These are phyloP conservation scores for Amaranthus palmeri DNA, from an alignment of 148 eudicot species.

Conservation along the genomic window DNA sequence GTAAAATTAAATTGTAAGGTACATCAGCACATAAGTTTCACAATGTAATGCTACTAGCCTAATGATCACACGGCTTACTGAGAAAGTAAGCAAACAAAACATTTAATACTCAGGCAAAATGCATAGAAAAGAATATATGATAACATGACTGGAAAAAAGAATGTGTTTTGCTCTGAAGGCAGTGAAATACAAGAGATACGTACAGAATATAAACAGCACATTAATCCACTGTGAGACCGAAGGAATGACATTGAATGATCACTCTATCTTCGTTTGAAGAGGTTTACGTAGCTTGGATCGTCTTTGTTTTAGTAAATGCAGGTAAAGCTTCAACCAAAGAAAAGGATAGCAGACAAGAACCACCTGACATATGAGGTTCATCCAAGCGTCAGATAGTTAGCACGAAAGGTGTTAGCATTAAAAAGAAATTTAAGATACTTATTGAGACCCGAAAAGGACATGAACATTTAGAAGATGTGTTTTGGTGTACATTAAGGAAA, in stretches of 20 bases:
- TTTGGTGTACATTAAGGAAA: too few relatives aligned
- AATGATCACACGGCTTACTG: background rate
- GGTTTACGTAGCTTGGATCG: conserved; percentile 53
- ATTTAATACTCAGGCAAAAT: background rate
- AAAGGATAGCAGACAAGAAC: conserved; percentile 71
- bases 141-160: background rate
- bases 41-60: background rate
- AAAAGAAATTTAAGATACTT: too few relatives aligned
- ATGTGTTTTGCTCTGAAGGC: background rate
- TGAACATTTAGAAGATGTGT: too few relatives aligned
- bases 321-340: conserved; percentile 71
- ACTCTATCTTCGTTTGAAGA: conserved; percentile 46
- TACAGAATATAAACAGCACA: conserved; percentile 1
- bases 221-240: background rate
- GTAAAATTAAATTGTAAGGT: background rate
- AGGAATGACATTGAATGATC: conserved; percentile 23
- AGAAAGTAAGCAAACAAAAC: background rate
- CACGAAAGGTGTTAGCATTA: background rate
- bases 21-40: background rate
- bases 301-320: conserved; percentile 76
- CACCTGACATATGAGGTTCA: conserved; percentile 33
- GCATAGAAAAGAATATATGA: background rate
- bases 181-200: background rate
- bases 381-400: background rate
- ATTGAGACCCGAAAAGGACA: too few relatives aligned